Evolutionary conservation across 2,329 filamentous ascomycete species (phyloP).

Genomic region (Phyllosticta citribraziliensis): DNA sequence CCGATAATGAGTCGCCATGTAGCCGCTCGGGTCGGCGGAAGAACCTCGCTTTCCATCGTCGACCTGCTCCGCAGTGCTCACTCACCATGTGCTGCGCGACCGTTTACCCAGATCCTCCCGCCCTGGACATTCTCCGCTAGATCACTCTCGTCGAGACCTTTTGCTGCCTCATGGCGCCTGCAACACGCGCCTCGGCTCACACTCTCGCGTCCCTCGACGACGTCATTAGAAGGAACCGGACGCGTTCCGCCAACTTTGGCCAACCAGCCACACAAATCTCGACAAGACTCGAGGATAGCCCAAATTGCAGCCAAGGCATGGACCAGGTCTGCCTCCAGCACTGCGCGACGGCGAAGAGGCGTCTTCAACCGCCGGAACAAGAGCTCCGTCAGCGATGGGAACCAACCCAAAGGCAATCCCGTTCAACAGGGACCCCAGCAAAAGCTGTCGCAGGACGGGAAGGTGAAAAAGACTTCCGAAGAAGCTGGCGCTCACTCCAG

Average conservation of each 20-base stretch:
- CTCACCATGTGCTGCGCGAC: constrained; percentile 3
- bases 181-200: not conserved
- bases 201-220: constrained; percentile 1
- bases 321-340: constrained; percentile 21
- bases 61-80: constrained; percentile 15
- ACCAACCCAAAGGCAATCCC: constrained; percentile 15
- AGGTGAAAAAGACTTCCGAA: not conserved
- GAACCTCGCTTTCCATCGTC: constrained; percentile 22
- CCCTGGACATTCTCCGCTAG: not conserved
- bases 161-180: not conserved
- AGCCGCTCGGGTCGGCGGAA: constrained; percentile 25
- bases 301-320: constrained; percentile 15
- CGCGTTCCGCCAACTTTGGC: not conserved
- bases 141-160: not conserved
- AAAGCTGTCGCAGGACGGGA: constrained; percentile 17
- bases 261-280: not conserved
- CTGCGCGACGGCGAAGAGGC: constrained; percentile 12
- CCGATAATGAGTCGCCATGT: constrained; percentile 38
- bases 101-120: not conserved
- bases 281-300: not conserved
- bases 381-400: constrained; percentile 25
- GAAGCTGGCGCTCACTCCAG: constrained; percentile 17
- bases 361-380: constrained; percentile 24
- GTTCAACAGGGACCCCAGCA: constrained; percentile 20
- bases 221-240: constrained; percentile 7